These are phyloP conservation scores for Alloascoidea hylecoeti DNA, from an alignment of 805 yeast species.

Conservation along the genomic window DNA sequence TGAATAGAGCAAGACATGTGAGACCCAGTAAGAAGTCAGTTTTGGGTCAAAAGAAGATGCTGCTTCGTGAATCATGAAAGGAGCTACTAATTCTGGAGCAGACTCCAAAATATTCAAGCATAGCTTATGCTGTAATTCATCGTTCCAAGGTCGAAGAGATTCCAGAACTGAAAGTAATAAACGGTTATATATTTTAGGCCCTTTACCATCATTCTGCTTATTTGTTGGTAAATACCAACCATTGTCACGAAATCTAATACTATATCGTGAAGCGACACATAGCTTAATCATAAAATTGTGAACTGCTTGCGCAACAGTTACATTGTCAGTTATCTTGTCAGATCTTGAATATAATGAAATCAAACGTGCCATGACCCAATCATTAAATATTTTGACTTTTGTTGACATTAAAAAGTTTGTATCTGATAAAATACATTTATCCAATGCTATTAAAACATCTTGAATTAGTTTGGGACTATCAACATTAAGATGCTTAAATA, in stretches of 20 bases:
- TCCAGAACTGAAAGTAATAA: constrained; percentile 48
- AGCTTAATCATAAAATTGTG: constrained; percentile 33
- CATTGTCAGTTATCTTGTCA: constrained; percentile 12
- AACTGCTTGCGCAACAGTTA: constrained; percentile 20
- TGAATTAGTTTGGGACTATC: constrained; percentile 34
- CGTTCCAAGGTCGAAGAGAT: constrained; percentile 71
- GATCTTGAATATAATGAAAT: constrained; percentile 33
- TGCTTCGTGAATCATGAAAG: constrained; percentile 26
- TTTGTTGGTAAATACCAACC: constrained; percentile 15
- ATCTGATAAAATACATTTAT: constrained; percentile 40
- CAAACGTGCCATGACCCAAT: constrained; percentile 49
- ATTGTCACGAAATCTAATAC: constrained; percentile 16
- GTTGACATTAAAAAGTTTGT: constrained; percentile 45
- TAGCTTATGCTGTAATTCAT: constrained; percentile 43
- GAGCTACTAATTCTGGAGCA: constrained; percentile 61
- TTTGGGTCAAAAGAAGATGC: constrained; percentile 55
- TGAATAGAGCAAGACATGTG: constrained; percentile 48
- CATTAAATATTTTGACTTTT: constrained; percentile 67
- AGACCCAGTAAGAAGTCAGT: constrained; percentile 70
- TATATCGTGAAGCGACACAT: constrained; percentile 25
- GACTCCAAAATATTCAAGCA: constrained; percentile 31
- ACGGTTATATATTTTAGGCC: constrained; percentile 58
- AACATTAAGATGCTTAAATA: constrained; percentile 49
- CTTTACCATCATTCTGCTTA: constrained; percentile 16
- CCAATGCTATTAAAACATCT: constrained; percentile 31